Evolutionary conservation across 225 moss, liverwort and hornwort species (phyloP).

Genomic region (Asterella californica): DNA sequence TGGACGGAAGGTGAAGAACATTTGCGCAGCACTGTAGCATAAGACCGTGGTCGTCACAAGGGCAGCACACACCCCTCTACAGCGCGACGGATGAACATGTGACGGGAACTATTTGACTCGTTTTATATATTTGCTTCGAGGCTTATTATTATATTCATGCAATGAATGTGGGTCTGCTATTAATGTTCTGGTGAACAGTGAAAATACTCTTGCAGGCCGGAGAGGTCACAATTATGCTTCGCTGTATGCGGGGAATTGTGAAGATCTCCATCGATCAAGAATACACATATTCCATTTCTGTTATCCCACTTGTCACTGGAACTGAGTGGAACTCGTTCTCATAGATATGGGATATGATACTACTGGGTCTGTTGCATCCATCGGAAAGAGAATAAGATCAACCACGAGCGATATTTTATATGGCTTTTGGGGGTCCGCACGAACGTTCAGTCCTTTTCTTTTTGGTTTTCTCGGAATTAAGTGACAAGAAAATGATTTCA

Average conservation of each 20-base stretch:
- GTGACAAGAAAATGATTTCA: not conserved
- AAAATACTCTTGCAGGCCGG: not conserved
- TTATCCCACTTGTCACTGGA: not conserved
- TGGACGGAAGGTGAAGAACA: not conserved
- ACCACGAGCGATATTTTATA: not conserved
- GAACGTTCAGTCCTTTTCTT: not conserved
- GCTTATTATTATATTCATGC: not conserved
- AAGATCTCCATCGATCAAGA: not conserved
- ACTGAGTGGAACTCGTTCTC: not conserved
- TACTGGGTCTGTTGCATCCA: not conserved
- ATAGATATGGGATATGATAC: not conserved
- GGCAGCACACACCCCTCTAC: not conserved
- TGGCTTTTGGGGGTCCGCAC: not conserved
- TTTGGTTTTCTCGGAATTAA: not conserved
- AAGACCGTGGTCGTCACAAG: not conserved
- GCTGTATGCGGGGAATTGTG: not conserved
- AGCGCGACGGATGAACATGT: not conserved
- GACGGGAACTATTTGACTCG: not conserved
- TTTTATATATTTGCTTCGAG: not conserved
- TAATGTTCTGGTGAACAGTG: not conserved
- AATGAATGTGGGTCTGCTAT: not conserved
- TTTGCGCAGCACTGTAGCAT: not conserved
- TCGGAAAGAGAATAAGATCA: not conserved
- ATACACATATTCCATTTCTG: not conserved
- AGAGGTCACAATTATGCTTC: not conserved